These are phyloP conservation scores for Jackrogersella minutella DNA, from an alignment of 495 filamentous ascomycete species.

Conservation along the genomic window DNA sequence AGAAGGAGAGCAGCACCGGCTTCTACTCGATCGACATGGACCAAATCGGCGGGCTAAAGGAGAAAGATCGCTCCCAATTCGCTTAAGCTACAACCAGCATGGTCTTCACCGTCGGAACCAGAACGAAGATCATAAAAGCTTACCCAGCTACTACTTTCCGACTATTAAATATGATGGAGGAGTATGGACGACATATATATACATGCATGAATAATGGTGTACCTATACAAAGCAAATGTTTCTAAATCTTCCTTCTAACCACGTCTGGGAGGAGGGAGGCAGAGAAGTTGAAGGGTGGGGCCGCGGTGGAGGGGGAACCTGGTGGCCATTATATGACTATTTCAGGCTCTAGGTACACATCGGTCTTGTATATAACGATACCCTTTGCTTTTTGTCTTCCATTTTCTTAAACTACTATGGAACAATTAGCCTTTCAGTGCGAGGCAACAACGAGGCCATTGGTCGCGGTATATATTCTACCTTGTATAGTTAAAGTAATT, in stretches of 20 bases:
- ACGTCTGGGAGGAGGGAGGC: constrained; percentile 19
- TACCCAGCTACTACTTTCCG: constrained; percentile 13
- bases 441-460: constrained; percentile 24
- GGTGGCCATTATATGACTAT: constrained; percentile 15
- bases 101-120: constrained; percentile 2
- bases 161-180: constrained; percentile 26
- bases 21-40: constrained; percentile 95
- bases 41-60: constrained; percentile 91
- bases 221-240: constrained; percentile 39
- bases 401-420: constrained; percentile 12
- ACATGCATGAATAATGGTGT: constrained; percentile 44
- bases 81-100: constrained; percentile 33
- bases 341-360: constrained; percentile 36
- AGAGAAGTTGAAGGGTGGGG: constrained; percentile 40
- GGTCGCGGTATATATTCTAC: constrained; percentile 44
- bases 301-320: constrained; percentile 34
- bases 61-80: constrained; percentile 69
- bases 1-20: constrained; percentile 74
- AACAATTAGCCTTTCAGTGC: constrained; percentile 19
- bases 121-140: constrained; percentile 16
- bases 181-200: constrained; percentile 38
- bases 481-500: constrained; percentile 46
- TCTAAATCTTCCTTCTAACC: constrained; percentile 32
- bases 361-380: constrained; percentile 46
- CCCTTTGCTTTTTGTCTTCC: constrained; percentile 32